These are phyloP conservation scores for Talaromyces sp. DNA, from an alignment of 2,329 filamentous ascomycete genomes.

Conservation along the genomic window DNA sequence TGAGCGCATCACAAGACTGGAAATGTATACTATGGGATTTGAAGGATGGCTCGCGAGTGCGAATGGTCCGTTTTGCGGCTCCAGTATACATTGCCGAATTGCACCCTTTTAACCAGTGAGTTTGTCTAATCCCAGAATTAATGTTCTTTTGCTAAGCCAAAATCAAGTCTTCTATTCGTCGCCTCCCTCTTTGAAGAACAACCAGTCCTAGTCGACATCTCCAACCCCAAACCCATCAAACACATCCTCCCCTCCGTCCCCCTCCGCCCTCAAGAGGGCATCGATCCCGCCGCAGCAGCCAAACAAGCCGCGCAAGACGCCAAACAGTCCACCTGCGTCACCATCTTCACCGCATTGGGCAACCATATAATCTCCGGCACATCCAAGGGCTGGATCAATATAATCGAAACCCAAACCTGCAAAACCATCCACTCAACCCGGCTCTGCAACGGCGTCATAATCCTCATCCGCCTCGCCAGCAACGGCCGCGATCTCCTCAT, in stretches of 20 bases:
- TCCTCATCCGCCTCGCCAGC: constrained; percentile 77
- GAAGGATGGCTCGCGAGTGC: constrained; percentile 66
- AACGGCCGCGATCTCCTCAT: constrained; percentile 86
- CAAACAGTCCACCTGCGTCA: constrained; percentile 91
- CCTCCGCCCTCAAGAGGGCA: constrained; percentile 69
- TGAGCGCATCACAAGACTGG: constrained; percentile 94
- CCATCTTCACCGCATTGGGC: constrained; percentile 80
- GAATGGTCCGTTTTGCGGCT: constrained; percentile 86
- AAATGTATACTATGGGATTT: constrained; percentile 96
- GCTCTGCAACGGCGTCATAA: constrained; percentile 82
- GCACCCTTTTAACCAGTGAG: constrained; percentile 84
- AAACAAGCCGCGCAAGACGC: constrained; percentile 89
- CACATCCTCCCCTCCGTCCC: constrained; percentile 78
- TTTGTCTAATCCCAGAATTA: not conserved
- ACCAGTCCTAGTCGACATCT: constrained; percentile 81
- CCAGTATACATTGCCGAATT: constrained; percentile 95
- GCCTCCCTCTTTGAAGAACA: constrained; percentile 92
- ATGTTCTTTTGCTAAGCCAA: constrained; percentile 1
- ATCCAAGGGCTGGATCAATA: constrained; percentile 93
- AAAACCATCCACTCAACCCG: constrained; percentile 87
- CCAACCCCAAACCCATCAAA: constrained; percentile 67
- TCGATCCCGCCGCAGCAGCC: constrained; percentile 59
- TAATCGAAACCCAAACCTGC: constrained; percentile 79
- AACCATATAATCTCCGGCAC: constrained; percentile 90
- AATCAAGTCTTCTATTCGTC: constrained; percentile 71